Percentiles rank a stretch among this genome's conserved stretches.
phyloP scores from a whole-genome alignment of 306 rosid genomes.

The cucumber (Cucumis sativus) region DNA sequence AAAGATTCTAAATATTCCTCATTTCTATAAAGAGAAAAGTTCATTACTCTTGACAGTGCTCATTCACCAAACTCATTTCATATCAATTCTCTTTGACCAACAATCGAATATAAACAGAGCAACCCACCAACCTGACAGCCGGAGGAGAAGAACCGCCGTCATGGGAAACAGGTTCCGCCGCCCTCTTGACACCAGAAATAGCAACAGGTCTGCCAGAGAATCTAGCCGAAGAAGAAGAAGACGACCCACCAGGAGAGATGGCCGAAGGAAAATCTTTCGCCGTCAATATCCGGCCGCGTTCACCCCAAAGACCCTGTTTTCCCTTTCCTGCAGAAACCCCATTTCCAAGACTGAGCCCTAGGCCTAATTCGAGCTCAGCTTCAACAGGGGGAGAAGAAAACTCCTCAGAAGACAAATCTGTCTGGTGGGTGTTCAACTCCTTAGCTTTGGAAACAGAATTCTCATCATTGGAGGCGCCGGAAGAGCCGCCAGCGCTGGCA shows the following conservation, averaged over 20 bases:
- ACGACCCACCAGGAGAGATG: constrained; percentile 22
- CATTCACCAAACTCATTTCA: neutral
- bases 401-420: constrained; percentile 27
- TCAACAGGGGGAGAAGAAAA: constrained; percentile 26
- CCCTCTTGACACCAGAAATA: constrained; percentile 53
- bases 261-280: constrained; percentile 53
- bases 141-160: constrained; percentile 49
- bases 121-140: constrained; percentile 26
- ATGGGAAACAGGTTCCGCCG: constrained; percentile 47
- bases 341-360: constrained; percentile 28
- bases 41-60: neutral
- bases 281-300: constrained; percentile 46
- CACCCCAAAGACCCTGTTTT: constrained; percentile 32
- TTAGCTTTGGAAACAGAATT: neutral
- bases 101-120: neutral
- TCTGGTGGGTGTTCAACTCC: neutral
- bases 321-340: constrained; percentile 16
- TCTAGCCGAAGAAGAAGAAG: constrained; percentile 22
- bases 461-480: constrained; percentile 20
- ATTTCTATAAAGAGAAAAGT: neutral
- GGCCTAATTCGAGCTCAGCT: constrained; percentile 37
- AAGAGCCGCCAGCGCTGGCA: constrained; percentile 16
- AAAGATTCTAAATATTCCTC: neutral
- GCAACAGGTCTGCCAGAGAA: constrained; percentile 27
- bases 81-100: neutral